phyloP scores from a whole-genome alignment of 768 basidiomycete species.

The Fistulinella prunicolor region DNA sequence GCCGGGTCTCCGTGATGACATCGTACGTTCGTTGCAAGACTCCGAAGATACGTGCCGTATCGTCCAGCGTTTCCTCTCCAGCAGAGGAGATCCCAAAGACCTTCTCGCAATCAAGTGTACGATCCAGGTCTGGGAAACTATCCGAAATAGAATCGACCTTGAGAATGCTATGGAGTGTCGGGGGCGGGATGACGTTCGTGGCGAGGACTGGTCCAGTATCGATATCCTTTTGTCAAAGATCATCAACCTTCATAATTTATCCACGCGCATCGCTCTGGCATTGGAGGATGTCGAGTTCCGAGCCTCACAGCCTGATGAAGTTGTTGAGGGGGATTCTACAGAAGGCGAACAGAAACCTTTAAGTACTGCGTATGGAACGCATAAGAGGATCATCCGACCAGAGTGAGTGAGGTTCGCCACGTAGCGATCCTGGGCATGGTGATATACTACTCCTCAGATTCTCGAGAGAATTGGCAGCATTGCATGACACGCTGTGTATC shows the following conservation, averaged over 20 bases:
- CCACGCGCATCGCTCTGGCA: conserved; percentile 52
- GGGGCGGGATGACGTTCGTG: conserved; percentile 20
- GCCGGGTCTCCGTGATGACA: conserved; percentile 62
- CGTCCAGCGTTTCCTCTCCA: conserved; percentile 71
- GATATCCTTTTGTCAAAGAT: conserved; percentile 54
- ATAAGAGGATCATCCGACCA: conserved; percentile 63
- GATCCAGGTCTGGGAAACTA: conserved; percentile 55
- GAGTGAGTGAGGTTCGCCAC: conserved; percentile 41
- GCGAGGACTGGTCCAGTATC: conserved; percentile 55
- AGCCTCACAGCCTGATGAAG: conserved; percentile 17
- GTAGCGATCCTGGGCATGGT: background rate
- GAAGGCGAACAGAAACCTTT: conserved; percentile 11
- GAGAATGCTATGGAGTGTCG: conserved; percentile 54
- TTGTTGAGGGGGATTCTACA: conserved; percentile 22
- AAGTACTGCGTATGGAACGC: conserved; percentile 28
- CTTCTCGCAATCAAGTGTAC: conserved; percentile 62
- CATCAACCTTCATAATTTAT: conserved; percentile 49
- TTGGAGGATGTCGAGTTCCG: conserved; percentile 33
- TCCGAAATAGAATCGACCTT: conserved; percentile 48
- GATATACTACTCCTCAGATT: conserved; percentile 42
- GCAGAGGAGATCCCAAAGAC: conserved; percentile 64
- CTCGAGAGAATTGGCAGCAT: conserved; percentile 46
- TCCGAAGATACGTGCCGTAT: conserved; percentile 73
- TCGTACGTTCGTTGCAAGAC: conserved; percentile 51
- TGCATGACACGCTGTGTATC: conserved; percentile 48